Conservation (phyloP, 805 yeast species). For the Huiozyma sinensis region DNA sequence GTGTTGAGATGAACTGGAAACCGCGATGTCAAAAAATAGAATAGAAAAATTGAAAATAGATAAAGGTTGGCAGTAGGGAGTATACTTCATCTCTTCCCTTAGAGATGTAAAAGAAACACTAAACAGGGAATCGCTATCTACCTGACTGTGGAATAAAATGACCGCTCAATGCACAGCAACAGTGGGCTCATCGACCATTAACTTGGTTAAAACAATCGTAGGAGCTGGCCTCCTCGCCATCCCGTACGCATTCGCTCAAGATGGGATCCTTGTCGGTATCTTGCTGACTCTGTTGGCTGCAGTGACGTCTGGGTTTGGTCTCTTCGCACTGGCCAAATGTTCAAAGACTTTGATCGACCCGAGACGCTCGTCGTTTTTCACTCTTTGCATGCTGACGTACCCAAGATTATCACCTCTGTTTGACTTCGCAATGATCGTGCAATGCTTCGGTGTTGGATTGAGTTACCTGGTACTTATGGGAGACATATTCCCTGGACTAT, state of each 20-base stretch:
- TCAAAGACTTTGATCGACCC: constrained; percentile 46
- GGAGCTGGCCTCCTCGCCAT: constrained; percentile 71
- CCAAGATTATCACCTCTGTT: constrained; percentile 62
- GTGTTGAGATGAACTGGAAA: no score
- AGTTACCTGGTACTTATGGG: constrained; percentile 67
- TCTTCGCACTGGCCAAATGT: constrained; percentile 50
- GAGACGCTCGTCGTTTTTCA: constrained; percentile 56
- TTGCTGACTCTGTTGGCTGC: constrained; percentile 51
- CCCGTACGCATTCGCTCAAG: constrained; percentile 59
- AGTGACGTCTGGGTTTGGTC: constrained; percentile 54
- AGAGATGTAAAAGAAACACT: no score
- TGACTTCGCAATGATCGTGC: constrained; percentile 63
- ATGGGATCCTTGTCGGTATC: constrained; percentile 52
- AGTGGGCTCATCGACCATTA: constrained; percentile 48
- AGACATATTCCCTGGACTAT: constrained; percentile 57
- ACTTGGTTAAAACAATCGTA: constrained; percentile 63
- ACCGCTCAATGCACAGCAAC: constrained; percentile 30
- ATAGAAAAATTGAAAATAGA: no score
- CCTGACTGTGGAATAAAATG: background rate
- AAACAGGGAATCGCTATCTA: no score
- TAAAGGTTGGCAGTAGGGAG: no score
- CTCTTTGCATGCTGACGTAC: constrained; percentile 58
- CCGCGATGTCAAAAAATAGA: no score
- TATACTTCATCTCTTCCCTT: no score
- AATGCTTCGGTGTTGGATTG: constrained; percentile 71